A percentile compares a stretch with the other conserved stretches of the same genome.
These are phyloP conservation scores for Leersia perrieri DNA, from an alignment of 176 grass and related monocot species.

Conservation along the genomic window DNA sequence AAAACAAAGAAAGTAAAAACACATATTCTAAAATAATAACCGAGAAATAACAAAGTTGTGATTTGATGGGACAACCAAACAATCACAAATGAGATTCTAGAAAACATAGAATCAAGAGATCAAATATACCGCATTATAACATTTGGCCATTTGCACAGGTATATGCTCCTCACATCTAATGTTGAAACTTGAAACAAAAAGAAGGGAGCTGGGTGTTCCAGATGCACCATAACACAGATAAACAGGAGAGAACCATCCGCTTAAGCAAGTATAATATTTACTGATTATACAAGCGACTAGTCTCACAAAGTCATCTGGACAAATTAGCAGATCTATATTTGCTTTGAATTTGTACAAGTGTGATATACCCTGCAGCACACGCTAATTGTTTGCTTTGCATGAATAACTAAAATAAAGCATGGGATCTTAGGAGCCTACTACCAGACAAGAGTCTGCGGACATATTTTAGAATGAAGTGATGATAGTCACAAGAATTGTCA, in stretches of 20 bases:
- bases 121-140: not conserved
- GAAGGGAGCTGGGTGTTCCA: not conserved
- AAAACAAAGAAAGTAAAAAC: not conserved
- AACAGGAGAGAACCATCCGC: not conserved
- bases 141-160: not conserved
- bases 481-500: not conserved
- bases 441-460: not conserved
- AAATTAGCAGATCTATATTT: not conserved
- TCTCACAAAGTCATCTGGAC: not conserved
- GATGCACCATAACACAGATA: not conserved
- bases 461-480: not conserved
- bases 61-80: conserved; percentile 1
- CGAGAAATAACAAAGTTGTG: not conserved
- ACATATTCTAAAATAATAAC: not conserved
- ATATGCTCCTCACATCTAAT: not conserved
- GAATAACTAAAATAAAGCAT: not conserved
- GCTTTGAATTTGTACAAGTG: not conserved
- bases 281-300: not conserved
- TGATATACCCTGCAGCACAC: not conserved
- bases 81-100: not conserved
- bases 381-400: not conserved
- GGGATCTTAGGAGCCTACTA: not conserved
- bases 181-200: not conserved
- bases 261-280: not conserved
- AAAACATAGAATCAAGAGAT: not conserved